Evolutionary conservation across 352 stramenopile species (phyloP), one percentile per base, ranked within the genome.

Genomic region (Pythium vanterpoolii): DNA sequence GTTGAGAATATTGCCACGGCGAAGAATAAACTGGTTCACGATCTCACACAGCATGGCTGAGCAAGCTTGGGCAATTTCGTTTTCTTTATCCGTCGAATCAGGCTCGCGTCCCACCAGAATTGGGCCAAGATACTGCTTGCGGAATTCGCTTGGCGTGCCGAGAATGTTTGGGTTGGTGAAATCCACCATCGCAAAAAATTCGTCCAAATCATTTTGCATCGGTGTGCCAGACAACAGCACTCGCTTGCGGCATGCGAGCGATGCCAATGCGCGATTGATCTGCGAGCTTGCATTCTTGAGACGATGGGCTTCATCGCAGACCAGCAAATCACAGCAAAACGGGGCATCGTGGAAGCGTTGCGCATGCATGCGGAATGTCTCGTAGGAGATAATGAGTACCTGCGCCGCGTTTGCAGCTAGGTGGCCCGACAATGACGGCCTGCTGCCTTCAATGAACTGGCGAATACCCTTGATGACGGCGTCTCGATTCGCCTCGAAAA

Each of bases 201-300:
- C 97, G 52, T 98, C 87, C 16, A 99, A 71, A 76, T 99, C 96
- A 64, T 99, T 99, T 62, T 99, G 96, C 94, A 99, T 98, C 2
- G 96, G 97, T 18, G 97, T 99, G 28, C 97, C 97, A 0, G 96
- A 98, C 5, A 99, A 67, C 36, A 99, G 67, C 6, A 99, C 88
- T 33, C 97, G 86, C 14, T 96, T 94, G 56, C 87, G 81, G 45
- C 93, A 97, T 2, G 87, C 73, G 16, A 98, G 58, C 6, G 77
- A 77, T 10, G 84, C 89, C 16, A 95, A 54, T 0, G 84, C 85
- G 27, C 82, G 77, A 58, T 92, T 96, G 60, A 93, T 95, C 70
- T 98, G 87, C 34, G 97, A 99, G 27, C 96, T 97, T 4, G 90
- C 85, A 67, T 99, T 99, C 72, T 99, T 99, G 0, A 99, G 79